These are phyloP conservation scores for Aphanomyces astaci DNA, from an alignment of 352 stramenopile genomes.

Conservation along the genomic window DNA sequence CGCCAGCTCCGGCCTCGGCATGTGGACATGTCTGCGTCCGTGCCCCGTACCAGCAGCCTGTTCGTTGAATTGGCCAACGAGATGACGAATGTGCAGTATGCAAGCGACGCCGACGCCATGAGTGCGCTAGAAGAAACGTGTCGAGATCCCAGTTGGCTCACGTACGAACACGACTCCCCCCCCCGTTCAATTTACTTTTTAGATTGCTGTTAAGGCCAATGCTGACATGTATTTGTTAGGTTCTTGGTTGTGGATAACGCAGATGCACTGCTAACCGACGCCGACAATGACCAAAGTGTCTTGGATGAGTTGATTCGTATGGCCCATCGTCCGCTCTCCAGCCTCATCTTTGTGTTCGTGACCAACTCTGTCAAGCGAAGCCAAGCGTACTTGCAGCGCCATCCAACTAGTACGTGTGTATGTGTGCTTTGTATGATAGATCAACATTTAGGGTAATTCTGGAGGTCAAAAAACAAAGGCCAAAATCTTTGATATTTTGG, in stretches of 20 bases:
- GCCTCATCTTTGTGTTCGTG: neutral
- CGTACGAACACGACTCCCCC: neutral
- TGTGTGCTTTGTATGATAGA: neutral
- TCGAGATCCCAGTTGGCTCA: neutral
- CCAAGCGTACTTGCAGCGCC: neutral
- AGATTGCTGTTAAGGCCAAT: too few species aligned
- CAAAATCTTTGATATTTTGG: too few species aligned
- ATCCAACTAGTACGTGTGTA: too few species aligned
- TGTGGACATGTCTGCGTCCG: too few species aligned
- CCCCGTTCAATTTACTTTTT: too few species aligned
- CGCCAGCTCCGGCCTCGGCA: too few species aligned
- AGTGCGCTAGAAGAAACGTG: neutral
- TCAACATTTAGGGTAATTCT: neutral
- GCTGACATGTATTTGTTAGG: neutral
- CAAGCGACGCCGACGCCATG: neutral
- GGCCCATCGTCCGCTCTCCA: neutral
- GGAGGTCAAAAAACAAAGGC: too few species aligned
- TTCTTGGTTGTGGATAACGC: neutral
- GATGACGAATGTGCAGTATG: neutral
- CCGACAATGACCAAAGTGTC: neutral
- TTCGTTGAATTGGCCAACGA: neutral
- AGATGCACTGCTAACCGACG: neutral
- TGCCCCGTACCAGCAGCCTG: neutral
- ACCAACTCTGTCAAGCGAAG: neutral
- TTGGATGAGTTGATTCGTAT: neutral